Evolutionary conservation across 1,139 yeast genomes (phyloP).

Genomic region (Geotrichum armillariae): DNA sequence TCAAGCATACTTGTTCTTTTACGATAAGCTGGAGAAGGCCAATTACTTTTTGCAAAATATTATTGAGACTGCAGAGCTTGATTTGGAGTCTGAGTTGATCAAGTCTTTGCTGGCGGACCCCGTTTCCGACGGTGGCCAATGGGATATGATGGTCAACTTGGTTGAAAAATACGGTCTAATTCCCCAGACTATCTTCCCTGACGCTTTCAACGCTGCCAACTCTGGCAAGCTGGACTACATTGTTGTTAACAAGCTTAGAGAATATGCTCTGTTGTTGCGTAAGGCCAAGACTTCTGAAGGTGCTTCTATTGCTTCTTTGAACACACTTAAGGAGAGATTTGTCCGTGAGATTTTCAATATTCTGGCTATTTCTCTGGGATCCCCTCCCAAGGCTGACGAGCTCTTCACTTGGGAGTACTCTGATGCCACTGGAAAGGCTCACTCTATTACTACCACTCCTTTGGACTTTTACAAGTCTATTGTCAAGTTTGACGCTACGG

Average conservation of each 20-base stretch:
- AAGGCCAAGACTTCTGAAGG: slow-evolving; percentile 33
- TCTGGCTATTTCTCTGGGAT: slow-evolving; percentile 56
- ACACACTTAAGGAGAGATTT: slow-evolving; percentile 48
- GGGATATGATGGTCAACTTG: slow-evolving; percentile 68
- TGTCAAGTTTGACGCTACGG: slow-evolving; percentile 48
- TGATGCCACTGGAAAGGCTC: slow-evolving; percentile 56
- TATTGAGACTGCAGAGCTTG: slow-evolving; percentile 54
- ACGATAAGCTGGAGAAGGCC: slow-evolving; percentile 59
- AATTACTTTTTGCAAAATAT: slow-evolving; percentile 61
- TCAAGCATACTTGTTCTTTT: slow-evolving; percentile 56
- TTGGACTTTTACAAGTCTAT: slow-evolving; percentile 50
- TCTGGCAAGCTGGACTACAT: slow-evolving; percentile 52
- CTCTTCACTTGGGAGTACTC: slow-evolving; percentile 59
- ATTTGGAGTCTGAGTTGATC: slow-evolving; percentile 56
- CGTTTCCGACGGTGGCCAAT: slow-evolving; percentile 69
- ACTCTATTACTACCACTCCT: slow-evolving; percentile 51
- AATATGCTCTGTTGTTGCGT: slow-evolving; percentile 58
- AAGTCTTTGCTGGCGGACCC: slow-evolving; percentile 52
- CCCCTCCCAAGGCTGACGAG: slow-evolving; percentile 61
- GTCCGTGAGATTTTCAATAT: slow-evolving; percentile 54
- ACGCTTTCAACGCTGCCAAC: slow-evolving; percentile 56
- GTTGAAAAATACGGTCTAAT: slow-evolving; percentile 63
- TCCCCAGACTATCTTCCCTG: slow-evolving; percentile 61
- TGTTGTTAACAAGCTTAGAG: slow-evolving; percentile 58
- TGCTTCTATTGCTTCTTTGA: slow-evolving; percentile 36